Evolutionary conservation across 192 early-diverging fungal genomes (phyloP), one percentile per base, ranked within the genome.

Genomic region (Coemansia sp.): DNA sequence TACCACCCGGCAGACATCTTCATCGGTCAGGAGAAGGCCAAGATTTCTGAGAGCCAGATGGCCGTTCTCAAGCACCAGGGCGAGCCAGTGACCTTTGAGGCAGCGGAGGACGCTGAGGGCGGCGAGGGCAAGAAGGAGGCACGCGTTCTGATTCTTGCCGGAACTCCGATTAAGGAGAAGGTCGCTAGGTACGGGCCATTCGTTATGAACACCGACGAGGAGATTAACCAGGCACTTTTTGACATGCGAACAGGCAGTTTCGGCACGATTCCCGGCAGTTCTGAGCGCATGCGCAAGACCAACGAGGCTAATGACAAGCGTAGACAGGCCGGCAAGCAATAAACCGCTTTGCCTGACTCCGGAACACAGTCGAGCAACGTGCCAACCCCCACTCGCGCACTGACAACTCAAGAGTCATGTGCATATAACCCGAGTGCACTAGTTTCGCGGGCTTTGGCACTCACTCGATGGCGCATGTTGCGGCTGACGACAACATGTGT

Each of bases 111-210:
- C 5, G 68, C 66, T 4, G 70, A 61, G 1, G 64, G 53, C 21
- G 63, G 73, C 36, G 69, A 84, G 8, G 80, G 69, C 10, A 71
- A 84, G 44, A 66, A 79, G 57, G 77, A 84, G 39, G 67, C 85
- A 10, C 84, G 87, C 37, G 86, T 89, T 38, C 77, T 89, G n/a
- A 66, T 91, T 17, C 74, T 91, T 39, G 88, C 87, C n/a, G 88
- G 88, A 11, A 75, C 80, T 11, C 85, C 84, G 5, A 76, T 85
- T 38, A 70, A 85, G 50, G 90, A 90, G 38, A 85, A 85, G 42
- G 83, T 90, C 65, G 85, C 90, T 23, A 85, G 86, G 53, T 84
- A 89, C 38, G 86, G 88, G 1, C 86, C 89, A 4, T 90, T 93
- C 75, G 88, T 91, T 6, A 87, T 90, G 86, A 74, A 79, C 63